A percentile compares a stretch with the other conserved stretches of the same genome.
phyloP scores from a whole-genome alignment of 2,329 filamentous ascomycete genomes.

The Penicillium occitanis region DNA sequence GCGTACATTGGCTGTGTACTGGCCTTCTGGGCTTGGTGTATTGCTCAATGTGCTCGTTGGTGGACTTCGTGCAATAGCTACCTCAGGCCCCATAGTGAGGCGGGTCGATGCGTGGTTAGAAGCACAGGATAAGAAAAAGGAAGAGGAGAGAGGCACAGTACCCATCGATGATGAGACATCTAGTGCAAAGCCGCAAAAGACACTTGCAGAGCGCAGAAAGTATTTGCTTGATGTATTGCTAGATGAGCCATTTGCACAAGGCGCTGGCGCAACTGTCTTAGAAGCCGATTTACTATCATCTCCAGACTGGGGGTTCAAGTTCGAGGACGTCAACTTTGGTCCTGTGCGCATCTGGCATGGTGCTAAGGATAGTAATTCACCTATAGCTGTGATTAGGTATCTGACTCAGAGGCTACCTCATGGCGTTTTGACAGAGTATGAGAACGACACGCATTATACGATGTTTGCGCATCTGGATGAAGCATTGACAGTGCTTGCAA shows the following conservation, averaged over 20 bases:
- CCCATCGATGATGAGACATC: background rate
- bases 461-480: constrained; percentile 11
- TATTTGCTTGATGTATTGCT: constrained; percentile 23
- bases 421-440: constrained; percentile 34
- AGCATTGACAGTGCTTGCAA: constrained; percentile 3
- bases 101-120: constrained; percentile 29
- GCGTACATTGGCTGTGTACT: constrained; percentile 25
- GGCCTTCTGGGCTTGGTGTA: constrained; percentile 26
- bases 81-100: constrained; percentile 23
- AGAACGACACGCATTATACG: constrained; percentile 29
- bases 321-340: constrained; percentile 29
- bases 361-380: constrained; percentile 32
- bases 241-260: constrained; percentile 31
- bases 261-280: constrained; percentile 26
- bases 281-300: constrained; percentile 30
- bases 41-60: constrained; percentile 25
- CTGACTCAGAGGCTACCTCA: constrained; percentile 40
- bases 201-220: constrained; percentile 22
- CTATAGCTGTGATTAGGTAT: constrained; percentile 37
- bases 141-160: background rate
- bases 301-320: constrained; percentile 32
- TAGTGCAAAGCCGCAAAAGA: background rate
- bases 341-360: constrained; percentile 33
- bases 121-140: constrained; percentile 14
- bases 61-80: constrained; percentile 25